Evolutionary conservation across 495 filamentous ascomycete species (phyloP).

Genomic region (Hamigera avellanea): DNA sequence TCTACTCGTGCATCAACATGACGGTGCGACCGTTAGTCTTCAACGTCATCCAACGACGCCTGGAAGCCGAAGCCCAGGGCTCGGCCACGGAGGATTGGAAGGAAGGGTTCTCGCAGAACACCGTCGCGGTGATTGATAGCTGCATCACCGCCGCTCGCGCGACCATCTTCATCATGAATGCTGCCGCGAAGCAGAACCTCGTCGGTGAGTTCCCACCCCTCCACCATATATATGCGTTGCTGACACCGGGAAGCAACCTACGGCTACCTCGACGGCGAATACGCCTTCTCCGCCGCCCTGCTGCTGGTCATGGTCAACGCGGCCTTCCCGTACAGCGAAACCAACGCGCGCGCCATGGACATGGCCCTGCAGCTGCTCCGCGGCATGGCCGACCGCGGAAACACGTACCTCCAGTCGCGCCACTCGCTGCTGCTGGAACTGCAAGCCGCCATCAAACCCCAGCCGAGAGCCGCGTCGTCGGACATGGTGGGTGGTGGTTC

Average conservation of each 20-base stretch:
- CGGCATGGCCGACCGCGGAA: slow-evolving; percentile 36
- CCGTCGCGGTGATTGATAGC: slow-evolving; percentile 34
- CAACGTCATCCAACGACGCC: slow-evolving; percentile 34
- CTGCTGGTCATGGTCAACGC: slow-evolving; percentile 39
- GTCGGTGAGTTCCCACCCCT: slow-evolving; percentile 17
- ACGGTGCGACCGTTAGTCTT: slow-evolving; percentile 37
- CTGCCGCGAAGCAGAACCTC: slow-evolving; percentile 30
- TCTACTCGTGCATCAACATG: slow-evolving; percentile 42
- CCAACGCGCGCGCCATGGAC: slow-evolving; percentile 29
- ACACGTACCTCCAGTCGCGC: slow-evolving; percentile 29
- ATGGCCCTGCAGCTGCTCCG: slow-evolving; percentile 28
- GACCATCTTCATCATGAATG: slow-evolving; percentile 34
- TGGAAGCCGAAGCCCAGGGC: slow-evolving; percentile 16
- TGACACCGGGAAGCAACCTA: slow-evolving; percentile 31
- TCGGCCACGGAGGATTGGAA: slow-evolving; percentile 26
- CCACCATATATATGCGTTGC: too few species aligned
- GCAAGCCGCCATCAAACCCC: slow-evolving; percentile 17
- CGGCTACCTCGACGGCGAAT: slow-evolving; percentile 39
- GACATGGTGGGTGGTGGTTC: background rate
- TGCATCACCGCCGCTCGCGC: slow-evolving; percentile 36
- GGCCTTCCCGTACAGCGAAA: slow-evolving; percentile 29
- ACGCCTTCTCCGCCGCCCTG: slow-evolving; percentile 36
- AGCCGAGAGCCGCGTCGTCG: background rate
- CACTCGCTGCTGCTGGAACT: slow-evolving; percentile 29
- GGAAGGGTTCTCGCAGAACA: slow-evolving; percentile 26